phyloP scores from a whole-genome alignment of 2,329 filamentous ascomycete genomes.

The Diaporthe vaccinii region DNA sequence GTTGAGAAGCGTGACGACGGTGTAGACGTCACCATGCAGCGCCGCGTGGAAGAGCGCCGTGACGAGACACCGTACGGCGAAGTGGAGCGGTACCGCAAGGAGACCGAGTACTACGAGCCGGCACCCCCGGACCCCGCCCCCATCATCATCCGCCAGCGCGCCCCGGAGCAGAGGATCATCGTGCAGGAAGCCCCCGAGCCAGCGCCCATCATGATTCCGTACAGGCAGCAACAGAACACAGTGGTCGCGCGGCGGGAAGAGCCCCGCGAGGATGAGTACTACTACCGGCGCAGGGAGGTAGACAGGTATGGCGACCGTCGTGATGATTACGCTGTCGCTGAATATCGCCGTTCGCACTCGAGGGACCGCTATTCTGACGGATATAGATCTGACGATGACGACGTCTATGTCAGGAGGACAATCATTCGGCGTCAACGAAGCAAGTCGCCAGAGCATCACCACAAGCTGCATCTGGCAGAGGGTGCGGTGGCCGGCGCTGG shows the following conservation, averaged over 20 bases:
- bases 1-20: slow-evolving; percentile 60
- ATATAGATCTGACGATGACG: slow-evolving; percentile 56
- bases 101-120: slow-evolving; percentile 73
- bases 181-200: slow-evolving; percentile 69
- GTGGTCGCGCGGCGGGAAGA: slow-evolving; percentile 51
- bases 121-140: slow-evolving; percentile 60
- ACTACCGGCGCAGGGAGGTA: slow-evolving; percentile 63
- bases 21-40: slow-evolving; percentile 66
- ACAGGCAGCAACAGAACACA: slow-evolving; percentile 55
- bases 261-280: slow-evolving; percentile 63
- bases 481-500: slow-evolving; percentile 76
- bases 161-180: slow-evolving; percentile 71
- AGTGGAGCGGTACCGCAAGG: slow-evolving; percentile 71
- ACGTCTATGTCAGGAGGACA: slow-evolving; percentile 59
- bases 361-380: slow-evolving; percentile 53
- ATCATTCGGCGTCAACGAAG: slow-evolving; percentile 66
- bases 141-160: slow-evolving; percentile 69
- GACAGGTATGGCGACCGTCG: slow-evolving; percentile 54
- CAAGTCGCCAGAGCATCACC: slow-evolving; percentile 62
- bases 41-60: slow-evolving; percentile 64
- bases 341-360: slow-evolving; percentile 52
- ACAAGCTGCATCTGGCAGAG: slow-evolving; percentile 72
- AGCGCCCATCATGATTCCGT: slow-evolving; percentile 64
- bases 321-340: slow-evolving; percentile 51
- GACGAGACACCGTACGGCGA: slow-evolving; percentile 62